Conservation (phyloP, 768 basidiomycete species). For the Lactifluus pinguis region DNA sequence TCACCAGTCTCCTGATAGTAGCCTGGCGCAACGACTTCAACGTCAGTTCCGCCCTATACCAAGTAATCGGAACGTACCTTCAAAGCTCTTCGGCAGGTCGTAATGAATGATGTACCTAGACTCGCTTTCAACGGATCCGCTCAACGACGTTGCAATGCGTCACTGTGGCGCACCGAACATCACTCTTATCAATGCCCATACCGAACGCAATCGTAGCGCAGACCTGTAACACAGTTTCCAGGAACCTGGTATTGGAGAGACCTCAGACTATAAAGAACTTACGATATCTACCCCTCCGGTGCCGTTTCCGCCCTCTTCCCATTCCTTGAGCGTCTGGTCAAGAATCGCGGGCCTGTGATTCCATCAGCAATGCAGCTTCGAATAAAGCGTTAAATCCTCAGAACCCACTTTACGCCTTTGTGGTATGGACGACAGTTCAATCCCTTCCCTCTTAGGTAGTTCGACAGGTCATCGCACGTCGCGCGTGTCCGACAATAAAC, state of each 20-base stretch:
- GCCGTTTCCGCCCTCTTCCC: conserved; percentile 46
- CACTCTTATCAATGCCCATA: conserved; percentile 77
- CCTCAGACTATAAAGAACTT: conserved; percentile 21
- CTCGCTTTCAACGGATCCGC: neutral
- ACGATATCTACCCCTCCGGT: conserved; percentile 56
- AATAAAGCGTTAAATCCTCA: conserved; percentile 7
- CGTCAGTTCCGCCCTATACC: neutral
- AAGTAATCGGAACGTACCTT: conserved; percentile 39
- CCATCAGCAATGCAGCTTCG: neutral
- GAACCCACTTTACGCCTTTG: conserved; percentile 48
- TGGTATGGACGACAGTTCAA: conserved; percentile 67
- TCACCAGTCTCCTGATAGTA: conserved; percentile 84
- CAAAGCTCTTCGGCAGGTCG: conserved; percentile 75
- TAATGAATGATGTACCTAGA: conserved; percentile 69
- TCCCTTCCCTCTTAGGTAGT: conserved; percentile 56
- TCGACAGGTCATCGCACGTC: conserved; percentile 59
- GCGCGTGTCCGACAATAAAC: conserved; percentile 65
- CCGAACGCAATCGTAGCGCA: conserved; percentile 81
- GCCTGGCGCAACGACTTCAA: conserved; percentile 33
- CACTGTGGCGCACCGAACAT: conserved; percentile 44
- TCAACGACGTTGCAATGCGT: neutral
- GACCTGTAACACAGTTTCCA: conserved; percentile 34
- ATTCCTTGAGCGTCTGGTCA: conserved; percentile 44
- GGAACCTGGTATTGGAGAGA: too few relatives aligned
- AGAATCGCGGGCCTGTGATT: conserved; percentile 37